Percentiles rank a stretch among this genome's conserved stretches.
Conservation (phyloP, 148 eudicot species). For the Fagopyrum homotropicum region DNA sequence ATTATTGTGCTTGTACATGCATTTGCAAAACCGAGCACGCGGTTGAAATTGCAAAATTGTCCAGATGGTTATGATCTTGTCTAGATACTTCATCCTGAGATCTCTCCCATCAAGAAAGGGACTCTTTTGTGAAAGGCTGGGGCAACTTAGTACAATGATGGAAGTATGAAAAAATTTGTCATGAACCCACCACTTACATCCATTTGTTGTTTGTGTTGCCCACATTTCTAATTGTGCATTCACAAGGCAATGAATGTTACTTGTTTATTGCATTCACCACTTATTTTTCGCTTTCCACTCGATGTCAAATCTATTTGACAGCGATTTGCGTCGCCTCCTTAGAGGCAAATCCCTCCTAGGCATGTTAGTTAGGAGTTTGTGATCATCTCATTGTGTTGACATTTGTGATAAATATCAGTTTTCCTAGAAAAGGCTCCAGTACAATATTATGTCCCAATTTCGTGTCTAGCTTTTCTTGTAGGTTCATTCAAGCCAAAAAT, state of each 20-base stretch:
- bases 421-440: too few species aligned
- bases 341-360: not conserved
- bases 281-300: not conserved
- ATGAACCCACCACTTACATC: not conserved
- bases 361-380: not conserved
- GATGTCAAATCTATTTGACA: slow-evolving; percentile 5
- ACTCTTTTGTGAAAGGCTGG: not conserved
- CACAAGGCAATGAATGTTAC: not conserved
- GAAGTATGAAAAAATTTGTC: not conserved
- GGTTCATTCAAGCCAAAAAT: too few species aligned
- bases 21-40: slow-evolving; percentile 5
- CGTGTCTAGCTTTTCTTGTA: too few species aligned
- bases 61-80: slow-evolving; percentile 3
- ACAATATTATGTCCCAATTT: too few species aligned
- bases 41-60: not conserved
- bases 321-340: not conserved
- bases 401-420: not conserved
- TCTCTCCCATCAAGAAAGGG: not conserved
- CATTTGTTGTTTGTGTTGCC: not conserved
- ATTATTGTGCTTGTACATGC: not conserved
- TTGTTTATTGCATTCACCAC: slow-evolving; percentile 1
- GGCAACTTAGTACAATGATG: slow-evolving; percentile 7
- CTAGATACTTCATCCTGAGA: not conserved
- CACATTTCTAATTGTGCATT: not conserved
- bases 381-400: not conserved